phyloP scores from a whole-genome alignment of 371 early-diverging fungal species.

The Syncephalastrum contaminatum region DNA sequence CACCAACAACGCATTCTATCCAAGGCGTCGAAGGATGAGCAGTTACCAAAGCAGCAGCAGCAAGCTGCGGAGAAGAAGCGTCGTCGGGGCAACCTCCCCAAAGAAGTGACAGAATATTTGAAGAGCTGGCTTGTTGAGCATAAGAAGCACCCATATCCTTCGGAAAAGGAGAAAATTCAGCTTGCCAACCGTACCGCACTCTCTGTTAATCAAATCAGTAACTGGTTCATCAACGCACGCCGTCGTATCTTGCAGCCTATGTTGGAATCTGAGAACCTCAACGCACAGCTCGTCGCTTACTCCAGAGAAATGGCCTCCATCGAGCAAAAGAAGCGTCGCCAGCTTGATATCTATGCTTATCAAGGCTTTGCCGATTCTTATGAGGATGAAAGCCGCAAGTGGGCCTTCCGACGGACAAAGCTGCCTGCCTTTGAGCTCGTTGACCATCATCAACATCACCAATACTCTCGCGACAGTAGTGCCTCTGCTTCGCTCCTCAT shows the following conservation, averaged over 20 bases:
- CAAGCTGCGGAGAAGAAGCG: slow-evolving; percentile 17
- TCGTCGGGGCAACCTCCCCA: slow-evolving; percentile 65
- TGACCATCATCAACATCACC: slow-evolving; percentile 8
- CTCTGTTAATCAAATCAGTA: slow-evolving; percentile 76
- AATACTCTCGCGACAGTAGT: too few relatives aligned
- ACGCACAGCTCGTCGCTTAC: slow-evolving; percentile 15
- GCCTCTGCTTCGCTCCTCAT: slow-evolving; percentile 8
- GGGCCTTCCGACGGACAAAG: slow-evolving; percentile 21
- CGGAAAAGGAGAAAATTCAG: slow-evolving; percentile 72
- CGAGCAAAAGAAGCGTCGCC: slow-evolving; percentile 23
- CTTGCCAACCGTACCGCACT: slow-evolving; percentile 67
- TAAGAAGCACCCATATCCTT: slow-evolving; percentile 81
- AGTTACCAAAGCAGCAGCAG: background rate
- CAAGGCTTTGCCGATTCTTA: slow-evolving; percentile 23
- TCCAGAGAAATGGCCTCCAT: slow-evolving; percentile 10
- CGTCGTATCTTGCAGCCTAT: slow-evolving; percentile 64
- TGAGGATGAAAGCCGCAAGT: slow-evolving; percentile 16
- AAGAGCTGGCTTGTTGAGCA: slow-evolving; percentile 77
- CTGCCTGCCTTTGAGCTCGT: slow-evolving; percentile 20
- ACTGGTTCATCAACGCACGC: slow-evolving; percentile 92
- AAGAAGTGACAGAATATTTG: slow-evolving; percentile 62
- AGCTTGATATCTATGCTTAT: slow-evolving; percentile 24
- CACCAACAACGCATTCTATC: too few relatives aligned
- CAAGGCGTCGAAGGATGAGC: too few relatives aligned
- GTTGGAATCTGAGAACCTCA: slow-evolving; percentile 35